Evolutionary conservation across 2,329 filamentous ascomycete genomes (phyloP), one percentile per base, ranked within the genome.

Genomic region (Ceratocystis diversiconidia): DNA sequence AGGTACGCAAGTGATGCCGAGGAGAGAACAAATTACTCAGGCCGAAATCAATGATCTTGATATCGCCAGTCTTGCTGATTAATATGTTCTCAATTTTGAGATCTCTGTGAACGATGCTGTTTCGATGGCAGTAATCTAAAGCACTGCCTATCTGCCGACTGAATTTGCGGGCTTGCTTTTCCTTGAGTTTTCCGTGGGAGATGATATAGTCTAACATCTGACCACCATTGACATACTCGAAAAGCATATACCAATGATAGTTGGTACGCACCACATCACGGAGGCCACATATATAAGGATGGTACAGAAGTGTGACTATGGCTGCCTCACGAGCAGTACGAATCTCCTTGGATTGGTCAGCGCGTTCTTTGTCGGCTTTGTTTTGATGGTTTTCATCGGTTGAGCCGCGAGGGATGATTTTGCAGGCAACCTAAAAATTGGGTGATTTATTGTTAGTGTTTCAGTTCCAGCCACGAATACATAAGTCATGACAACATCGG

Each of bases 181-280:
- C 94, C 80, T 97, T 97, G 69, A 99, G 80, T 72, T 95, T 89
- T 67, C 92, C 94, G 73, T 99, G 94, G 2, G 92, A 96, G 73
- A 99, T 99, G 75, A 99, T 99, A 76, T 97, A 99, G 78, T 99
- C 94, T 68, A 99, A 85, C 94, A 99, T 97, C 77, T 99, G 94
- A 19, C 94, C 94, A 61, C 94, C 94, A 73, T 99, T 96, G 75
- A 99, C 94, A 75, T 94, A 96, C 77, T 99, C 94, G 73, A 96
- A 99, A 63, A 99, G 85, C 94, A 99, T 99, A 76, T 99, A 99
- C 94, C 94, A 99, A 76, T 99, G 94, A 74, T 96, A 94, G 72
- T 94, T 92, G 62, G 94, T 97, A 66, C 92, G 87, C 66, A 97
- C 88, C 30, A 96, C 91, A 76, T 99, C 94, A 70, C 91, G 86